Base-by-base conservation (phyloP, 129 eudicot genomes). In the Helianthus tuberosus region DNA sequence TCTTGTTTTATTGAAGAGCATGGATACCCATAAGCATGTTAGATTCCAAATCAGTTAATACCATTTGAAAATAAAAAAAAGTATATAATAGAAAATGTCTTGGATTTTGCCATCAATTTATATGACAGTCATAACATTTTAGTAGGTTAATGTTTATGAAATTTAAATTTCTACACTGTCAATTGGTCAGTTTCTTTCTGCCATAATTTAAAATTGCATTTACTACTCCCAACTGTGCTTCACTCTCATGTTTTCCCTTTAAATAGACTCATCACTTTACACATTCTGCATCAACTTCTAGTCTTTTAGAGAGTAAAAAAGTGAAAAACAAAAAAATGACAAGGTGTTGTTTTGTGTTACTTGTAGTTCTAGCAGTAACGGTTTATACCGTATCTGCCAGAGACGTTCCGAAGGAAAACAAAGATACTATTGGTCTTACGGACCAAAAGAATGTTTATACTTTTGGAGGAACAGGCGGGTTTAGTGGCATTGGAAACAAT, bases 371-470 rank as follows among this genome's bases (percentile, higher is more conserved):
- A 76, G 85, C 68, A 16, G 66, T 72, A 54, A 72, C 68, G 60
- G 71, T 62, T 27, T 5, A 35, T 8, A 55, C 66, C 47, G 67
- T 32, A 10, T 69, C 47, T 27, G 83, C 85, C 48, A 80, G 85
- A 76, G 82, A 76, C 8, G 84, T 84, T 62, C 85, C 88, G 3
- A 76, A 73, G 29, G 77, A 71, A 53, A 72, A 48, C 60, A 66
- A 59, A 46, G n/a, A 41, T 46, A 57, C 59, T 2, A 49, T 69
- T 52, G 85, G 71, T 51, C 69, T 80, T 46, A 54, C 79, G 0
- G 82, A 80, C 80, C 80, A 84, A 63, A 80, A 84, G 64, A 76
- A 76, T 14, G 80, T 84, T 11, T 78, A 72, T 3, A 76, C 77
- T 16, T 83, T 75, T 71, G 81, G 81, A 14, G 87, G 87, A 29